phyloP scores from a whole-genome alignment of 2,329 filamentous ascomycete genomes.

The Albifimbria verrucaria region DNA sequence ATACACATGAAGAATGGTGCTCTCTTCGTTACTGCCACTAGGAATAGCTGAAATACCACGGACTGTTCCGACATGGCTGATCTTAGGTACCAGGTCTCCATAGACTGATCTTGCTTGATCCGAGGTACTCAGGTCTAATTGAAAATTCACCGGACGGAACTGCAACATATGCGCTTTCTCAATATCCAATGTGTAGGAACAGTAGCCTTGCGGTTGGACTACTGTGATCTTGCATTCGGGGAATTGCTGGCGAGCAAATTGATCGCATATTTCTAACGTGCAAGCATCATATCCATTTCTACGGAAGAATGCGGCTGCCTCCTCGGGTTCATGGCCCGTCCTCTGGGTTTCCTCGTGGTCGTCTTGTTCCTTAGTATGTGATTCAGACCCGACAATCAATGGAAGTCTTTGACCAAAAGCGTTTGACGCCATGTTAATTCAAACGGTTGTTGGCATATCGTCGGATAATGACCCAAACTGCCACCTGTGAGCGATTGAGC shows the following conservation, averaged over 20 bases:
- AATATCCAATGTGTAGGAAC: constrained; percentile 46
- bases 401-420: too few species aligned
- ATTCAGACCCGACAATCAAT: too few species aligned
- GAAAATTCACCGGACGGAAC: constrained; percentile 43
- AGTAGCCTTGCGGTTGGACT: constrained; percentile 44
- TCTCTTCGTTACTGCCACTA: not conserved
- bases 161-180: constrained; percentile 39
- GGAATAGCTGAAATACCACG: constrained; percentile 2
- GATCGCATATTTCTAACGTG: constrained; percentile 17
- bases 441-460: too few species aligned
- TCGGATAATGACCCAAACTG: too few species aligned
- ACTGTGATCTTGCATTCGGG: constrained; percentile 25
- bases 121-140: constrained; percentile 35
- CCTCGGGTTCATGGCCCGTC: not conserved
- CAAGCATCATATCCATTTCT: constrained; percentile 16
- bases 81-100: constrained; percentile 38
- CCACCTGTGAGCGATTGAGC: too few species aligned
- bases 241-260: constrained; percentile 28
- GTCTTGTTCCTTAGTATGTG: too few species aligned
- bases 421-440: too few species aligned
- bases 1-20: constrained; percentile 32
- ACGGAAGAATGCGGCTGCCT: constrained; percentile 12
- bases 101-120: constrained; percentile 35
- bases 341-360: not conserved
- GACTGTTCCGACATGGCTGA: constrained; percentile 33